These are phyloP conservation scores for Acanthamoeba culbertsoni DNA, from an alignment of 208 protist genomes.

Conservation along the genomic window DNA sequence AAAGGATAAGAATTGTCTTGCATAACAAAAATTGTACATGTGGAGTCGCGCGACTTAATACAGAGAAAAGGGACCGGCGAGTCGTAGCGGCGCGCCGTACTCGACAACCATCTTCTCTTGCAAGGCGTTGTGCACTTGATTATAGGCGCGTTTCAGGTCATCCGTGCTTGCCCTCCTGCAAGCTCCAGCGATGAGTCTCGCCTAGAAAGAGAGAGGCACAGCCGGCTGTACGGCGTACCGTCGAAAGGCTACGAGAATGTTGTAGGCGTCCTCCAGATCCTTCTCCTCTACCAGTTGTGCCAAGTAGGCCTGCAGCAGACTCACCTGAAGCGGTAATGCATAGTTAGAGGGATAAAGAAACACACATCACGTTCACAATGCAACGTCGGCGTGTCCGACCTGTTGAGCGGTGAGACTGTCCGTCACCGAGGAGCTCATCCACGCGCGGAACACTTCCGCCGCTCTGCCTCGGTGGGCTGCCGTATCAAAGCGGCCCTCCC, in stretches of 20 bases:
- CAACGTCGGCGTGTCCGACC: not conserved
- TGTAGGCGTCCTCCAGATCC: not conserved
- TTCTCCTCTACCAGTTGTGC: not conserved
- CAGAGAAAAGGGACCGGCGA: not conserved
- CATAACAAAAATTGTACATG: too few species aligned
- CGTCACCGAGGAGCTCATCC: not conserved
- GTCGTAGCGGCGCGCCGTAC: not conserved
- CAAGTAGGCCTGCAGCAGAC: not conserved
- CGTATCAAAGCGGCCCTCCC: not conserved
- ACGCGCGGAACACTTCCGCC: not conserved
- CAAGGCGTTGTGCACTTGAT: not conserved
- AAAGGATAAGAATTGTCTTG: too few species aligned
- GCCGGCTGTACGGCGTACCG: not conserved
- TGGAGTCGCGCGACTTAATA: too few species aligned
- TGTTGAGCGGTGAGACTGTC: not conserved
- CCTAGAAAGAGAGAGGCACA: too few species aligned
- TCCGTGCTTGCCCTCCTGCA: not conserved
- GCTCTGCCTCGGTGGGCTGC: not conserved
- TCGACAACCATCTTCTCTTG: not conserved
- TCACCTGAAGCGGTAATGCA: not conserved
- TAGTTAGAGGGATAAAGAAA: too few species aligned
- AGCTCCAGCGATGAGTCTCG: too few species aligned
- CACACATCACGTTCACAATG: not conserved
- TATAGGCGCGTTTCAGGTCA: not conserved
- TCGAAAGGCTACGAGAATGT: not conserved